Percentiles rank a stretch among this genome's conserved stretches.
These are phyloP conservation scores for Annulohypoxylon moriforme DNA, from an alignment of 495 filamentous ascomycete genomes.

Conservation along the genomic window DNA sequence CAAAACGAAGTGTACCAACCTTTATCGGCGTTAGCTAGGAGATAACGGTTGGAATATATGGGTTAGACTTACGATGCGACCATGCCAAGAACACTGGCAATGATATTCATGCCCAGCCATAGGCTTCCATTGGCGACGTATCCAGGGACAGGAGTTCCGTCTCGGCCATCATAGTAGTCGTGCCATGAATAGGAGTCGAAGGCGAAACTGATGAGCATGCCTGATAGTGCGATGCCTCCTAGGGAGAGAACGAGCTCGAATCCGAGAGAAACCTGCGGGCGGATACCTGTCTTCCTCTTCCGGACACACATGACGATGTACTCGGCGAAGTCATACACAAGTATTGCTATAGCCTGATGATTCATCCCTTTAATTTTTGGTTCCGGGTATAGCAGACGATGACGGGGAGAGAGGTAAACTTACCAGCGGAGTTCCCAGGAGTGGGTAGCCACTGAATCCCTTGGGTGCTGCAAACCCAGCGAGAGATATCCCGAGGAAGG, in stretches of 20 bases:
- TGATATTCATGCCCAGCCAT: constrained; percentile 14
- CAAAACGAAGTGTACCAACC: constrained; percentile 29
- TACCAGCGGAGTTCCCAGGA: constrained; percentile 14
- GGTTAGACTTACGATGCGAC: constrained; percentile 15
- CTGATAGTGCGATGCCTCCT: constrained; percentile 10
- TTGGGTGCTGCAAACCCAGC: not conserved
- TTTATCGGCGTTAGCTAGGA: not conserved
- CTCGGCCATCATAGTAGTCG: not conserved
- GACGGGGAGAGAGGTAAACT: not conserved
- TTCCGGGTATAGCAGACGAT: not conserved
- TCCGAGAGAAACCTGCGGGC: constrained; percentile 17
- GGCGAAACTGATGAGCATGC: not conserved
- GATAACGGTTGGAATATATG: not conserved
- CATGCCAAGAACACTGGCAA: not conserved
- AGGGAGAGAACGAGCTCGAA: constrained; percentile 23
- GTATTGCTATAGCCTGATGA: not conserved
- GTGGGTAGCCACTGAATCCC: constrained; percentile 1
- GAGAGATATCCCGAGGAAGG: constrained; percentile 7
- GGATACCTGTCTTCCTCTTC: constrained; percentile 12
- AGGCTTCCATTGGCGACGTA: constrained; percentile 9
- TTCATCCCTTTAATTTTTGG: not conserved
- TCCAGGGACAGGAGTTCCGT: not conserved
- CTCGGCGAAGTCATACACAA: constrained; percentile 17
- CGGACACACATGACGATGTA: constrained; percentile 24
- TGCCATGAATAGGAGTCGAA: not conserved